Evolutionary conservation across 202 grass and related monocot species (phyloP).

Genomic region (Schoenoplectus tabernaemontani): DNA sequence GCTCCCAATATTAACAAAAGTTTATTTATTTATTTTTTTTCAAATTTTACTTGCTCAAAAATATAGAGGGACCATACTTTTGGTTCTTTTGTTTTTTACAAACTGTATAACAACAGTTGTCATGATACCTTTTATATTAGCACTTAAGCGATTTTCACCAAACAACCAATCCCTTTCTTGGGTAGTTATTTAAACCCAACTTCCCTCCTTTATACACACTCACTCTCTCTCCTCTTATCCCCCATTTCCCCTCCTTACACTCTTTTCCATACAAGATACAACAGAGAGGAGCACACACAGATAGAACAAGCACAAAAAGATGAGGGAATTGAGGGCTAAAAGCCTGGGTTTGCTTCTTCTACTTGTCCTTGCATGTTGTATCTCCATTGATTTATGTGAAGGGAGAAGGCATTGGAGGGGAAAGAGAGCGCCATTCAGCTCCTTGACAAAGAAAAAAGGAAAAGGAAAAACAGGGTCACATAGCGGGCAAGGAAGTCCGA

Average conservation of each 20-base stretch:
- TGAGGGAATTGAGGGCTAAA: constrained; percentile 59
- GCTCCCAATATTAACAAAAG: neutral
- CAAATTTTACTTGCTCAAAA: neutral
- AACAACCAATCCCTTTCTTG: constrained; percentile 22
- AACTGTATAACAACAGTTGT: constrained; percentile 5
- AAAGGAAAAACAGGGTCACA: constrained; percentile 57
- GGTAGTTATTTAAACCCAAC: constrained; percentile 57
- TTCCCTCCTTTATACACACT: constrained; percentile 37
- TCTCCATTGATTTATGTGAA: constrained; percentile 62
- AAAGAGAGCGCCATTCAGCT: constrained; percentile 34
- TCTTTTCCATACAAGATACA: constrained; percentile 40
- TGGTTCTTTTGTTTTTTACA: constrained; percentile 9
- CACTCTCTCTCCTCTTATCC: constrained; percentile 11
- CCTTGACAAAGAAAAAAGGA: constrained; percentile 53
- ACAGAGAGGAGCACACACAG: neutral
- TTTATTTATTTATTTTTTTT: neutral
- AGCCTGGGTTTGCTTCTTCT: constrained; percentile 61
- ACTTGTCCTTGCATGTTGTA: constrained; percentile 60
- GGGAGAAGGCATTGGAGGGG: constrained; percentile 75
- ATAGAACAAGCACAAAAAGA: constrained; percentile 30
- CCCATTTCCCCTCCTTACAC: constrained; percentile 29
- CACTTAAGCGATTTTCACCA: neutral
- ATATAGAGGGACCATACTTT: neutral
- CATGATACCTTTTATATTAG: neutral
- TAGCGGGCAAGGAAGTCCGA: constrained; percentile 26